Evolutionary conservation across 2,329 filamentous ascomycete genomes (phyloP).

Genomic region (Trichoderma koningiopsis): DNA sequence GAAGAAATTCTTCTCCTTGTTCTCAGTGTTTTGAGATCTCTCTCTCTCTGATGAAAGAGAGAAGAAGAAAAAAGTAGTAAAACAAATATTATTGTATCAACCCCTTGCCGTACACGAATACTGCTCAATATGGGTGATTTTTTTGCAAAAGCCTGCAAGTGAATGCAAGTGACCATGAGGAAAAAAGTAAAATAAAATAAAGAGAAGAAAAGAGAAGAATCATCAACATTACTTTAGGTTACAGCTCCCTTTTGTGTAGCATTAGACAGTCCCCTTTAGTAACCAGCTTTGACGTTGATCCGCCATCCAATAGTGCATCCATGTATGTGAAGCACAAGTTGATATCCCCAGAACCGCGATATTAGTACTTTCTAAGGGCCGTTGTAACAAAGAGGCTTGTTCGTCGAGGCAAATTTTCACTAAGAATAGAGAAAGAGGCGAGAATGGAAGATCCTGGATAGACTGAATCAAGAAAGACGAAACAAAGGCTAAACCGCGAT

Average conservation of each 20-base stretch:
- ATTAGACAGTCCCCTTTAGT: neutral
- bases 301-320: slow-evolving; percentile 6
- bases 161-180: slow-evolving; percentile 22
- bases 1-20: neutral
- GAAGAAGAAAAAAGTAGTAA: slow-evolving; percentile 21
- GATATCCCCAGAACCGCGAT: neutral
- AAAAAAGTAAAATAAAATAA: neutral
- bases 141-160: slow-evolving; percentile 19
- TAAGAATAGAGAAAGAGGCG: neutral
- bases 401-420: neutral
- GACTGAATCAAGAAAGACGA: neutral
- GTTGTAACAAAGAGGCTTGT: neutral
- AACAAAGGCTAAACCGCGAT: neutral
- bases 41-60: neutral
- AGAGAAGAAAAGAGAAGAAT: slow-evolving; percentile 14
- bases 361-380: slow-evolving; percentile 9
- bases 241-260: neutral
- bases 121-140: slow-evolving; percentile 26
- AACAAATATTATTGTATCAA: slow-evolving; percentile 26
- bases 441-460: neutral
- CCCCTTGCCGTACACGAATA: slow-evolving; percentile 26
- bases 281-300: slow-evolving; percentile 10
- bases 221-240: slow-evolving; percentile 24
- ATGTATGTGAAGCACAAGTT: neutral
- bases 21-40: neutral